Percentiles rank a stretch among this genome's conserved stretches.
Evolutionary conservation across 139 green algal species (phyloP).

Genomic region (Pleodorina starrii): DNA sequence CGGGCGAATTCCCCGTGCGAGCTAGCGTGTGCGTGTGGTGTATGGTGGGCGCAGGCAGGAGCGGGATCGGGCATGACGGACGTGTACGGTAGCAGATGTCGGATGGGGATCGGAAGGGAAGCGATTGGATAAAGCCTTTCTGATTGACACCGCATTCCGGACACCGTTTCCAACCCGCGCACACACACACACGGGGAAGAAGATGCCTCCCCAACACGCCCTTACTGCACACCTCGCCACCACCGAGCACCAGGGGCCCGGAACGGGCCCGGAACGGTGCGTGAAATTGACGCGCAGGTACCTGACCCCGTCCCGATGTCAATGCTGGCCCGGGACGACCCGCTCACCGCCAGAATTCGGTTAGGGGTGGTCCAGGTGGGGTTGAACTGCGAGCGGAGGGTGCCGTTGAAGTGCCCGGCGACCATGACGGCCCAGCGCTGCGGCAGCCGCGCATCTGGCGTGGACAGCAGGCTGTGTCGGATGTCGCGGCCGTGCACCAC

Average conservation of each 20-base stretch:
- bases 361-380: not conserved
- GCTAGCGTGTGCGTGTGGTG: not conserved
- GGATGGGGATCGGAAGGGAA: not conserved
- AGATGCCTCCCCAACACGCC: too few relatives aligned
- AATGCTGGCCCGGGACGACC: too few relatives aligned
- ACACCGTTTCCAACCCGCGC: too few relatives aligned
- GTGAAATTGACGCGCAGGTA: too few relatives aligned
- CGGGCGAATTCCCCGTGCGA: too few relatives aligned
- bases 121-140: not conserved
- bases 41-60: not conserved
- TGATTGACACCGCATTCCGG: too few relatives aligned
- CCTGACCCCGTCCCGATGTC: too few relatives aligned
- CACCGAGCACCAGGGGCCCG: too few relatives aligned
- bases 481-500: not conserved
- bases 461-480: not conserved
- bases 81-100: not conserved
- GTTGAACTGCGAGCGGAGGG: not conserved
- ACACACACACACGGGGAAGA: too few relatives aligned
- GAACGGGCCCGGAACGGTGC: too few relatives aligned
- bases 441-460: not conserved
- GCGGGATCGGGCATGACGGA: not conserved
- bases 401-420: not conserved
- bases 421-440: constrained; percentile 6
- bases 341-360: not conserved
- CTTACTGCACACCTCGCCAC: too few relatives aligned